phyloP scores from a whole-genome alignment of 208 protist species.

The Wallacemonas sp. region DNA sequence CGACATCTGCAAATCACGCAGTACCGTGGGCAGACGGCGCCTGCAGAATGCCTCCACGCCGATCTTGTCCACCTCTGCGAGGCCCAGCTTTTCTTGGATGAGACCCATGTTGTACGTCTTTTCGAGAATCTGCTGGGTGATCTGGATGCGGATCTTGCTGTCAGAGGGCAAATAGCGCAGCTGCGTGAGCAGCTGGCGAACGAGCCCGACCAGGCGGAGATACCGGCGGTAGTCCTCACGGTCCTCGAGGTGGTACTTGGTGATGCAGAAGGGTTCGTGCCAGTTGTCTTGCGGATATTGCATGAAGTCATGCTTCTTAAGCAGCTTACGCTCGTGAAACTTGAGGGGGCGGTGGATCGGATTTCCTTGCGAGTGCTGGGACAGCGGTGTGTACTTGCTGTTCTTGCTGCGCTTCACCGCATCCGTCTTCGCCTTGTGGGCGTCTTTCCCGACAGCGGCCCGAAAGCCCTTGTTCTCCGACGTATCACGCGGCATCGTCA shows the following conservation, averaged over 20 bases:
- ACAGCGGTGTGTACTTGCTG: conserved; percentile 79
- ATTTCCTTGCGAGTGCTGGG: conserved; percentile 79
- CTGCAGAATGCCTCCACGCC: conserved; percentile 90
- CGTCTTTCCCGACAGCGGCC: conserved; percentile 45
- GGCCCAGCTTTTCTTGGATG: conserved; percentile 81
- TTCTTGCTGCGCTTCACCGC: conserved; percentile 76
- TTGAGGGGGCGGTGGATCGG: conserved; percentile 86
- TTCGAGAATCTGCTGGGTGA: conserved; percentile 90
- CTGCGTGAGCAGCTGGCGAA: conserved; percentile 85
- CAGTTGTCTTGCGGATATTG: conserved; percentile 92
- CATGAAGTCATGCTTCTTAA: conserved; percentile 93
- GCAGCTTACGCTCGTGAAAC: conserved; percentile 89
- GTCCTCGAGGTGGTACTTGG: conserved; percentile 92
- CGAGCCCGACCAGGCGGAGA: conserved; percentile 84
- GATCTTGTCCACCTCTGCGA: conserved; percentile 90
- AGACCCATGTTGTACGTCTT: conserved; percentile 93
- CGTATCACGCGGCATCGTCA: conserved; percentile 63
- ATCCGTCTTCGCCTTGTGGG: conserved; percentile 52
- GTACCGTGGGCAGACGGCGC: conserved; percentile 84
- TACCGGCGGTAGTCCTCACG: conserved; percentile 93
- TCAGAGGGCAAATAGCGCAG: conserved; percentile 87
- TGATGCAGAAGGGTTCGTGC: conserved; percentile 92
- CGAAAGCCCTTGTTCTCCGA: conserved; percentile 53
- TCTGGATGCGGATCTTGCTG: conserved; percentile 87
- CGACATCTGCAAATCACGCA: conserved; percentile 88